phyloP scores from a whole-genome alignment of 495 filamentous ascomycete species.

The Geopyxis carbonaria region DNA sequence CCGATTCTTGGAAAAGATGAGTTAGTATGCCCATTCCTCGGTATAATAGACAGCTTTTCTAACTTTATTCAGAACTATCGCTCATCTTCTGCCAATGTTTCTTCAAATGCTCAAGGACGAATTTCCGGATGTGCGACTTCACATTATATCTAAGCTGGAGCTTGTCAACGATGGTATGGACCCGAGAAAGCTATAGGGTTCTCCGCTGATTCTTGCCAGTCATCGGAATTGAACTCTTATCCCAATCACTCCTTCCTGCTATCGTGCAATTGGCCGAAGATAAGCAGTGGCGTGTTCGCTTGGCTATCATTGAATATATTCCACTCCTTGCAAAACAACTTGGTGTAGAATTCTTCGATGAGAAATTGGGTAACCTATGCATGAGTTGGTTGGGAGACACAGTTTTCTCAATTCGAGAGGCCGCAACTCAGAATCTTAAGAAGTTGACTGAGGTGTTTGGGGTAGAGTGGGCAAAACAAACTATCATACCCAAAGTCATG shows the following conservation, averaged over 20 bases:
- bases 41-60: neutral
- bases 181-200: no score
- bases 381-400: conserved; percentile 99
- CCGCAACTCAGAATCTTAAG: conserved; percentile 89
- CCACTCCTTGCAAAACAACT: conserved; percentile 88
- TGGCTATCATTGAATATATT: conserved; percentile 98
- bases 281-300: conserved; percentile 96
- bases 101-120: conserved; percentile 98
- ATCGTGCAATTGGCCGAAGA: conserved; percentile 96
- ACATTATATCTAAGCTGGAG: conserved; percentile 97
- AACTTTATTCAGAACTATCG: conserved; percentile 51
- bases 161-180: conserved; percentile 79
- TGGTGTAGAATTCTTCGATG: conserved; percentile 94
- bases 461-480: conserved; percentile 91
- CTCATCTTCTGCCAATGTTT: conserved; percentile 96
- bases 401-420: conserved; percentile 94
- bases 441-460: conserved; percentile 98
- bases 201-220: conserved; percentile 36
- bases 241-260: conserved; percentile 90
- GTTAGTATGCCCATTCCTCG: conserved; percentile 35
- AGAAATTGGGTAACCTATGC: conserved; percentile 84
- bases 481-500: conserved; percentile 97
- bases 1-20: conserved; percentile 96
- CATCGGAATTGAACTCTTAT: conserved; percentile 92
- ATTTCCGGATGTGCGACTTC: conserved; percentile 89